Evolutionary conservation across 345 rosid species (phyloP), one percentile per base, ranked within the genome.

Genomic region (Ricinus communis): DNA sequence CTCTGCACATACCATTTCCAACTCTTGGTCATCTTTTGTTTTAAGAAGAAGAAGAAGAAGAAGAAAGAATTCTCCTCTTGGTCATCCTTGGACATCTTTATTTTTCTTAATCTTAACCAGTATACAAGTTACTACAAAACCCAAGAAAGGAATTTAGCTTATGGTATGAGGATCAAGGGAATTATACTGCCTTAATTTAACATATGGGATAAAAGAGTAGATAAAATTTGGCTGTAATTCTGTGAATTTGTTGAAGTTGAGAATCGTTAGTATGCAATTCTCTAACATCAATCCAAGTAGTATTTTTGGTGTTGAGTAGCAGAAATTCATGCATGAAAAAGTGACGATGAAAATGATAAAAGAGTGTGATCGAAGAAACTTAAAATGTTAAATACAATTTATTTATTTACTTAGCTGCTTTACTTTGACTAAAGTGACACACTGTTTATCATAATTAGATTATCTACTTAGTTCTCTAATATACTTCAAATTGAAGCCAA

Each of bases 291-390:
- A 54, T 13, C 11, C n/a, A 67, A 16, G 36, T 41, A 36, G 21
- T 54, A 16, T 57, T 19, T 28, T 55, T 18, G 25, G 36, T 59
- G 14, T 56, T 52, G 8, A 12, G 68, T 66, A 68, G 47, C 40
- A 12, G 30, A 54, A 49, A 57, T 50, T 68, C 70, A 30, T 54
- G 68, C 43, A 57, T 69, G 71, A 67, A 72, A 69, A 69, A 62
- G n/a, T 38, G 55, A 30, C 30, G 25, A 61, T 60, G 47, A 38
- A 28, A 74, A 71, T 78, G 54, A 60, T 78, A 49, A 18, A 74
- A 78, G 84, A 70, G 85, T 84, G 80, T 75, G 52, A 19, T 67
- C 50, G 80, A 84, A 84, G 90, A 53, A 75, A 77, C 19, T n/a
- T 25, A 74, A 81, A 66, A 57, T 76, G 69, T 67, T 57, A 63